Evolutionary conservation across 345 rosid genomes (phyloP), one percentile per base, ranked within the genome.

Genomic region (Lepidium didymum): DNA sequence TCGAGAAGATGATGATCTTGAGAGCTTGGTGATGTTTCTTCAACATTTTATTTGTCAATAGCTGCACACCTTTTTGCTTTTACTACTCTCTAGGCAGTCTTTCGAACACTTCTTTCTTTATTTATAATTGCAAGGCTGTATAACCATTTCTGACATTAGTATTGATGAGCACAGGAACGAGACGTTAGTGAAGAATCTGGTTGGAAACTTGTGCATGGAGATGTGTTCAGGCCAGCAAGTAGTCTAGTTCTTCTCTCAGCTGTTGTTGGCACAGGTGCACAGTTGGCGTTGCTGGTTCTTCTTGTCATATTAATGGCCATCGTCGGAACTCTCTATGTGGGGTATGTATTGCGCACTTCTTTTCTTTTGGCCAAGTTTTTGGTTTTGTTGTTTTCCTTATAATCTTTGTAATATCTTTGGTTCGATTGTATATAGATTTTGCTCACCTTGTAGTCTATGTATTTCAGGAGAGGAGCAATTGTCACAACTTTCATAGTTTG

Each of bases 121-220:
- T 56, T 60, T 47, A 12, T 14, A 23, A 59, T 8, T 53, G 36
- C 12, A 51, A 50, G 23, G 37, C 42, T 67, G 46, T 56, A 46
- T 45, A 53, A 40, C 37, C 34, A 51, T 38, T 70, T 72, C 58
- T 77, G 64, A 60, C 62, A 50, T 64, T 29, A 19, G 36, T 23
- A 45, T 36, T 35, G 56, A 51, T 55, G 50, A 59, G 35, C 23
- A 8, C 84, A 91, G 97, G 97, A 91, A 82, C 87, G 97, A 64
- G 97, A 91, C 82, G 97, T 87, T 62, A 89, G 88, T 70, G 97
- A 91, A 80, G 97, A 91, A 77, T 87, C 97, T 69, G 97, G 97
- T 55, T 91, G 97, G 97, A 91, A 91, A 79, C 94, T 91, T 78
- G 97, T 91, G 63, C 97, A 91, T 63, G 97, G 97, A 0, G 97